Evolutionary conservation across 257 asterid genomes (phyloP), one percentile per base, ranked within the genome.

Genomic region (Fraxinus excelsior): DNA sequence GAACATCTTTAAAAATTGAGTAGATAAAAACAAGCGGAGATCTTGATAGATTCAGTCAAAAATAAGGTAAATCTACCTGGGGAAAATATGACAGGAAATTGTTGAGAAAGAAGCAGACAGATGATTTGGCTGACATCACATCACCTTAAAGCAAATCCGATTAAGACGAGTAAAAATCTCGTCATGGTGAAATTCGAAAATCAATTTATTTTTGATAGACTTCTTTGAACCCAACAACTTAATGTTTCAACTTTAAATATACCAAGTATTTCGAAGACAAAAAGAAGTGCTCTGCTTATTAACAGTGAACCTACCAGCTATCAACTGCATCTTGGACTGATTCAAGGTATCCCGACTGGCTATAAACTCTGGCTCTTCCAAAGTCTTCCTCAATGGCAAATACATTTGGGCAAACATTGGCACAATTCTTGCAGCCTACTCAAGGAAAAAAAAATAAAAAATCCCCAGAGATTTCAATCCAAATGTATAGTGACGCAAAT

Each of bases 401-500:
- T 72, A 96, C 97, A 64, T 67, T 76, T 2, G 92, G 78, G 79
- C 97, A 92, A 65, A 96, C 94, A 82, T 96, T 91, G 76, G 92
- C 94, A 81, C 99, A 96, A 73, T 93, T 96, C 88, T 93, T 96
- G 91, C 99, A 93, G 69, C 99, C 99, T 96, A 83, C 44, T 72
- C 77, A 70, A 70, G 14, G 25, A 31, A 23, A 38, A 6, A 38
- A 34, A 16, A 64, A n/a, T n/a, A n/a, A 19, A 11, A 11, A 7
- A 37, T 31, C 32, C 5, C 32, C 1, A 35, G 7, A 32, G 68
- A 42, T 56, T 21, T 67, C 73, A 60, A 76, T 42, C 62, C 37
- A 21, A 68, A 29, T n/a, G 25, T 56, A 34, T 14, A 16, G 42
- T 21, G 44, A 49, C 2, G 28, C 67, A 37, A 29, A 53, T 16